Evolutionary conservation across 768 basidiomycete species (phyloP).

Genomic region (Amanita subjunquillea): DNA sequence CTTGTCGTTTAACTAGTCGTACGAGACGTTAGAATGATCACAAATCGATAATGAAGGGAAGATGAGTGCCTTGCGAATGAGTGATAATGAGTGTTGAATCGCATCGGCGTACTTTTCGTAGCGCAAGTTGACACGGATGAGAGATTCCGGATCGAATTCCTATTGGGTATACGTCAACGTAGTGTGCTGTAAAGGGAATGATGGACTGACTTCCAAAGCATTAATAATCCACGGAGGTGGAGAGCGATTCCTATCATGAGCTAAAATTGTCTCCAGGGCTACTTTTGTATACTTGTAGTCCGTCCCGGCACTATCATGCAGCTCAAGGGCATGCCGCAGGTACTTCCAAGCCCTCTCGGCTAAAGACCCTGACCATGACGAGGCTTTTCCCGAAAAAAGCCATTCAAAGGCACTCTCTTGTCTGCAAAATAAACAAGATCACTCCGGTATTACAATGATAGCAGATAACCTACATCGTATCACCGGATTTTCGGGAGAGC

Average conservation of each 20-base stretch:
- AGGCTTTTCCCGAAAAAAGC: constrained; percentile 72
- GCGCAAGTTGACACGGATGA: constrained; percentile 69
- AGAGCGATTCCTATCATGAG: constrained; percentile 44
- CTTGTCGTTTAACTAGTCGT: constrained; percentile 37
- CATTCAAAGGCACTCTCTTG: constrained; percentile 64
- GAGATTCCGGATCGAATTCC: constrained; percentile 73
- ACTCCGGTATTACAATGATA: neutral
- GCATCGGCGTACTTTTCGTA: constrained; percentile 76
- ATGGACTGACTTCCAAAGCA: constrained; percentile 49
- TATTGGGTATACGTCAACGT: constrained; percentile 15
- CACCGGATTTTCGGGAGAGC: constrained; percentile 53
- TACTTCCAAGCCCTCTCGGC: constrained; percentile 83
- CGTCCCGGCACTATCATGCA: constrained; percentile 63
- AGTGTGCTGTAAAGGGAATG: neutral
- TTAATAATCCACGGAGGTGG: constrained; percentile 82
- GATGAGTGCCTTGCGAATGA: constrained; percentile 58
- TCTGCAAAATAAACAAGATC: constrained; percentile 24
- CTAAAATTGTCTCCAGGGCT: constrained; percentile 67
- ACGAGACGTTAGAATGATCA: constrained; percentile 4
- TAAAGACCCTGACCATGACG: constrained; percentile 76
- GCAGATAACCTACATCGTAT: constrained; percentile 37
- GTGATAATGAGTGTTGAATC: constrained; percentile 56
- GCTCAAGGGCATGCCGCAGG: constrained; percentile 68
- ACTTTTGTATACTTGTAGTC: constrained; percentile 72
- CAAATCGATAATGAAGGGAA: constrained; percentile 5